Evolutionary conservation across 2,329 filamentous ascomycete species (phyloP).

Genomic region (Verticillium klebahnii): DNA sequence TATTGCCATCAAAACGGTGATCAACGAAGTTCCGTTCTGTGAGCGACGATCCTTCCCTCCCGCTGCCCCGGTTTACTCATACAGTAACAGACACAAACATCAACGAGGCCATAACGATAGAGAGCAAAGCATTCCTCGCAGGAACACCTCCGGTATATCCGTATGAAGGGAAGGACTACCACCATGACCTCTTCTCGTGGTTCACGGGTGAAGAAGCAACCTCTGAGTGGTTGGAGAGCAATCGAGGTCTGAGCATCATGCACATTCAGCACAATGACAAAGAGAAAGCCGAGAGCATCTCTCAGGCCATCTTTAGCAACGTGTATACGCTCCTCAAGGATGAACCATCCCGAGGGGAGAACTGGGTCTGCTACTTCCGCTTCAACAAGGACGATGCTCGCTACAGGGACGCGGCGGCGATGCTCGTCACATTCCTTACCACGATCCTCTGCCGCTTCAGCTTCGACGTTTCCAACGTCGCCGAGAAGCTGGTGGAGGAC

Average conservation of each 20-base stretch:
- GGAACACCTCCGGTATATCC: not conserved
- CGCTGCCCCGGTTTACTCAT: not conserved
- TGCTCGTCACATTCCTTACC: not conserved
- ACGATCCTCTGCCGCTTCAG: not conserved
- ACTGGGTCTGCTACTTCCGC: not conserved
- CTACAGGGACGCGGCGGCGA: not conserved
- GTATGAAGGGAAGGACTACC: not conserved
- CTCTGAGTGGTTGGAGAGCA: not conserved
- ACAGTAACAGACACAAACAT: not conserved
- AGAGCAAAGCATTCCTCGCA: not conserved
- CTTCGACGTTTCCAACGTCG: not conserved
- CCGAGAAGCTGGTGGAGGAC: not conserved
- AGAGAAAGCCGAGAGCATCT: not conserved
- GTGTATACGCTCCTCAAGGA: not conserved
- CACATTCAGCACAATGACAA: not conserved
- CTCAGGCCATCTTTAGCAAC: not conserved
- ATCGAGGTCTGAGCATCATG: not conserved
- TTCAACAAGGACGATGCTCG: not conserved
- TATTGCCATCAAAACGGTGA: not conserved
- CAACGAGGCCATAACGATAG: not conserved
- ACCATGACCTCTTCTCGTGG: not conserved
- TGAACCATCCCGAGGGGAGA: not conserved
- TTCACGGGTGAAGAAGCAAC: not conserved
- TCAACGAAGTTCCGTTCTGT: not conserved
- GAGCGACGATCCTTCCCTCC: not conserved